Evolutionary conservation across 768 basidiomycete species (phyloP), one percentile per base, ranked within the genome.

Genomic region (Pisolithus orientalis): DNA sequence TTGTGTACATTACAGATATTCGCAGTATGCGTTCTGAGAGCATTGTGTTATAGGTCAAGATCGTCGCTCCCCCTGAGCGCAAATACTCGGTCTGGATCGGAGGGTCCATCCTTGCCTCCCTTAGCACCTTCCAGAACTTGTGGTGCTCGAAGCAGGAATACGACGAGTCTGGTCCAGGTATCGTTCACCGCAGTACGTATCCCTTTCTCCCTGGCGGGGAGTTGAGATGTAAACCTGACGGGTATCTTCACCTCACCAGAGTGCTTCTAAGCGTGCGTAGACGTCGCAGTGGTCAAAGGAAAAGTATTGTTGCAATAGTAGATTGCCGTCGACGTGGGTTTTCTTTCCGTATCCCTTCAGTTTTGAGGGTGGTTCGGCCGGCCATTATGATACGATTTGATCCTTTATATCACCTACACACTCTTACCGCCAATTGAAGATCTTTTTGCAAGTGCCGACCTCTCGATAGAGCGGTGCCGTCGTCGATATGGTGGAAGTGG

Each of bases 81-180:
- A 95, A 91, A 70, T 93, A 93, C 80, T 92, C 90, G 50, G 93
- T 94, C 72, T 96, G 94, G 90, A 93, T 93, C 61, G 87, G 87
- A 74, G 87, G 87, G 54, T 87, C 85, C 40, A 90, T 89, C 62
- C 73, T 90, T 59, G 93, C 92, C 43, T 93, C 90, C 31, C 80
- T 96, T 47, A 87, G 83, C 65, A 94, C 93, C 61, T 95, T 95
- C 93, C 93, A 95, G 77, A 94, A 93, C 68, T 75, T 94, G 73
- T 96, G 94, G 92, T 87, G 87, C 73, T 84, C 85, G 53, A 90
- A 90, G 72, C 88, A 91, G 64, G 92, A 94, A 75, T 94, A 93
- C 72, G 91, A 93, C 68, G 91, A 90, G 69, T 80, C 78, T 51
- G 86, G 87, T 44, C 86, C 87, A 56, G 83, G 79, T 52, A 88